Evolutionary conservation across 352 stramenopile species (phyloP).

Genomic region (Pythium angustatum): DNA sequence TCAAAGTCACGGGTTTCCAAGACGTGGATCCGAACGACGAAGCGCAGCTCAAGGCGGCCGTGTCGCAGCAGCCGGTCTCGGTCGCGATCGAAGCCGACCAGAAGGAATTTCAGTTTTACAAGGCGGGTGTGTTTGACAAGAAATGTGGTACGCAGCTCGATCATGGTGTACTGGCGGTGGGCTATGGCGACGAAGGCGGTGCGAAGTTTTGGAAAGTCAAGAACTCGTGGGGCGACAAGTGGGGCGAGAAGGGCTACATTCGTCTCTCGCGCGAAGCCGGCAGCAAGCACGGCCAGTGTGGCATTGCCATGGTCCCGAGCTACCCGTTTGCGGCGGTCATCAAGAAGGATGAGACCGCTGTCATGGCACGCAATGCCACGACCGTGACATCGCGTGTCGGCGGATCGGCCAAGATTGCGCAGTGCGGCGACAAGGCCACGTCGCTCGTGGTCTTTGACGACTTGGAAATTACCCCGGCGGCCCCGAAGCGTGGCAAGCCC

Average conservation of each 20-base stretch:
- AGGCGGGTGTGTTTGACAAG: conserved; percentile 87
- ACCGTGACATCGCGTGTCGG: conserved; percentile 23
- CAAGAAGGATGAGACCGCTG: conserved; percentile 25
- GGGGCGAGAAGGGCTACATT: conserved; percentile 95
- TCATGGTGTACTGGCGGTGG: conserved; percentile 96
- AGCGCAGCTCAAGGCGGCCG: conserved; percentile 82
- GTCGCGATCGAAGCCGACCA: conserved; percentile 95
- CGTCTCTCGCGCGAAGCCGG: conserved; percentile 78
- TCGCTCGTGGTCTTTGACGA: conserved; percentile 68
- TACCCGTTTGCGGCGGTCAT: conserved; percentile 64
- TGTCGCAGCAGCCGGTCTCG: conserved; percentile 93
- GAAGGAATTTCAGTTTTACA: conserved; percentile 97
- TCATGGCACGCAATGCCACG: conserved; percentile 7
- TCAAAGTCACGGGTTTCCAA: conserved; percentile 87
- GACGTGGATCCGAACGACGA: conserved; percentile 88
- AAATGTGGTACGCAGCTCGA: conserved; percentile 93
- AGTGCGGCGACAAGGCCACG: conserved; percentile 72
- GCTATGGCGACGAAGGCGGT: conserved; percentile 91
- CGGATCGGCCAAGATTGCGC: conserved; percentile 66
- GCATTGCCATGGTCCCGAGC: conserved; percentile 72
- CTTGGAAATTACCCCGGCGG: conserved; percentile 59
- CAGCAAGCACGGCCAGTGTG: conserved; percentile 53
- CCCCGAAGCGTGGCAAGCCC: conserved; percentile 75
- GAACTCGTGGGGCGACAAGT: conserved; percentile 95
- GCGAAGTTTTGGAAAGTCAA: conserved; percentile 95